Evolutionary conservation across 108 stramenopile genomes (phyloP), one percentile per base, ranked within the genome.

Genomic region (Tribonema minus): DNA sequence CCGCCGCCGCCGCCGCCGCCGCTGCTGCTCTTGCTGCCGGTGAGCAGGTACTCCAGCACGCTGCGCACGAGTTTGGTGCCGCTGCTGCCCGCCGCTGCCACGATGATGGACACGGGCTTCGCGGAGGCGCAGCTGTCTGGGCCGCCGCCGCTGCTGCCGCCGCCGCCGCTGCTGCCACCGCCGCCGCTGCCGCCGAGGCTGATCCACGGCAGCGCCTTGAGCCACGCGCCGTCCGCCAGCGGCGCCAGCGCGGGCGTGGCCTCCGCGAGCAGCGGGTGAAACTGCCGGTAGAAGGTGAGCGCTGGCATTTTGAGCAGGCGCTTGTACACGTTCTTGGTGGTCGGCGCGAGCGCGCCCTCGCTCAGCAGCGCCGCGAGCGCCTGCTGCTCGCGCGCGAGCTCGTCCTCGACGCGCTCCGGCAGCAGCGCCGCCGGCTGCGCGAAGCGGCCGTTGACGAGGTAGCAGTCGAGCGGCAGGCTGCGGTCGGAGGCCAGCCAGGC

Each of bases 201-300:
- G 62, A 25, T 3, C 62, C 62, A 25, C 29, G 6, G 5, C 7
- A 9, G 46, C 9, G 46, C 9, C 46, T 54, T 54, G 15, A 54
- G 20, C 46, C 46, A 54, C 9, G 20, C 46, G 20, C 20, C 46
- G 46, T 9, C 46, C 9, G 15, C 46, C 46, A 20, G 46, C 9
- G 9, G 46, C 20, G 46, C 46, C 15, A 54, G 20, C 46, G 9
- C 15, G 20, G 46, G 15, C 46, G 46, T 38, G 62, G 61, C 32
- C 31, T 61, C 72, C 5, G 61, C 15, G n/a, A 54, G 37, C 35
- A 61, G 60, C 30, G 72, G 72, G 72, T 72, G 72, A 28, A 72
- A 37, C 25, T 54, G 60, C 39, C 26, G 72, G 62, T 63, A 54
- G 34, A 72, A 27, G 37, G 46, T 39, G 37, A 37, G 60, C 61